Evolutionary conservation across 345 rosid species (phyloP).

Genomic region (Camelina sativa): DNA sequence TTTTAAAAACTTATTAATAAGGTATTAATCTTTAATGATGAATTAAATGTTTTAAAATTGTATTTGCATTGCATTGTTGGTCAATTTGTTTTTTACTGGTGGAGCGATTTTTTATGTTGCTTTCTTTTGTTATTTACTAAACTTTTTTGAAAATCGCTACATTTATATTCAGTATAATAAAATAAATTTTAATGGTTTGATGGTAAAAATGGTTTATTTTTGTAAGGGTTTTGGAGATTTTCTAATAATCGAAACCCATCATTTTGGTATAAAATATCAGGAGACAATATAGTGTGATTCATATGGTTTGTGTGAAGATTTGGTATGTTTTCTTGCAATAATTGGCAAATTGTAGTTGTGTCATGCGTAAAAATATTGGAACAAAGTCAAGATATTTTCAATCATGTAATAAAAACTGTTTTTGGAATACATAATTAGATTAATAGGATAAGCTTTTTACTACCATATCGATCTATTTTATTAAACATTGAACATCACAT

Average conservation of each 20-base stretch:
- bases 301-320: constrained; percentile 14
- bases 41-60: constrained; percentile 16
- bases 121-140: constrained; percentile 33
- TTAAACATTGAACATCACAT: background rate
- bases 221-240: background rate
- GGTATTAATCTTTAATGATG: background rate
- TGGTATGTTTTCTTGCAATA: background rate
- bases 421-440: background rate
- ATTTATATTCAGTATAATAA: background rate
- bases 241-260: background rate
- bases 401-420: constrained; percentile 9
- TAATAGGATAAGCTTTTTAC: background rate
- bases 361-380: constrained; percentile 9
- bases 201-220: background rate
- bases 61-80: background rate
- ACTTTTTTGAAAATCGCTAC: constrained; percentile 10
- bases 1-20: background rate
- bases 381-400: constrained; percentile 14
- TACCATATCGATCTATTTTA: background rate
- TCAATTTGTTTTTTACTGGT: constrained; percentile 2
- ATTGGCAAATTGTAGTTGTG: background rate
- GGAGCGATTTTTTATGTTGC: constrained; percentile 12
- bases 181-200: background rate
- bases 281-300: constrained; percentile 18
- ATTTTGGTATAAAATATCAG: background rate